phyloP scores from a whole-genome alignment of 257 asterid genomes.

The Lycium barbarum region DNA sequence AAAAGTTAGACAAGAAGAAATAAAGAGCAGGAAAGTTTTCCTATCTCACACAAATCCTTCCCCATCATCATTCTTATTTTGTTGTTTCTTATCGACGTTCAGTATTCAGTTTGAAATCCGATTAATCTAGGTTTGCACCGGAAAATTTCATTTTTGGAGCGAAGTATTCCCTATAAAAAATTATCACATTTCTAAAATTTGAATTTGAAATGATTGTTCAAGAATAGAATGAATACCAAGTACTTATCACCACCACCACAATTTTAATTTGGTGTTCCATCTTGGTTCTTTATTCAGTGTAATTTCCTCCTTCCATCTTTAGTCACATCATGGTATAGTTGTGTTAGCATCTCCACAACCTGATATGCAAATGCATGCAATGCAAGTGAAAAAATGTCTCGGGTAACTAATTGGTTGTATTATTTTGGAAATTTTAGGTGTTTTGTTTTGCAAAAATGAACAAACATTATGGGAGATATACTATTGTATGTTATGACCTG shows the following conservation, averaged over 20 bases:
- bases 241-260: background rate
- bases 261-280: background rate
- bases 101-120: background rate
- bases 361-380: too few species aligned
- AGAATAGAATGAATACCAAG: background rate
- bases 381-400: too few species aligned
- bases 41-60: background rate
- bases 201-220: background rate
- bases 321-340: background rate
- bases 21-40: background rate
- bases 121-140: background rate
- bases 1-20: background rate
- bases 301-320: background rate
- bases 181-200: background rate
- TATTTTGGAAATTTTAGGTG: too few species aligned
- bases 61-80: background rate
- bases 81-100: too few species aligned
- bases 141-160: too few species aligned
- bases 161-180: background rate
- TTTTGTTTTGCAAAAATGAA: too few species aligned
- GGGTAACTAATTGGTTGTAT: too few species aligned
- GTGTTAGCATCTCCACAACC: background rate
- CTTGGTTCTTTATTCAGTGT: background rate
- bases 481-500: too few species aligned
- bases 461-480: too few species aligned